phyloP scores from a whole-genome alignment of 805 yeast genomes.

The Kluyveromyces siamensis region DNA sequence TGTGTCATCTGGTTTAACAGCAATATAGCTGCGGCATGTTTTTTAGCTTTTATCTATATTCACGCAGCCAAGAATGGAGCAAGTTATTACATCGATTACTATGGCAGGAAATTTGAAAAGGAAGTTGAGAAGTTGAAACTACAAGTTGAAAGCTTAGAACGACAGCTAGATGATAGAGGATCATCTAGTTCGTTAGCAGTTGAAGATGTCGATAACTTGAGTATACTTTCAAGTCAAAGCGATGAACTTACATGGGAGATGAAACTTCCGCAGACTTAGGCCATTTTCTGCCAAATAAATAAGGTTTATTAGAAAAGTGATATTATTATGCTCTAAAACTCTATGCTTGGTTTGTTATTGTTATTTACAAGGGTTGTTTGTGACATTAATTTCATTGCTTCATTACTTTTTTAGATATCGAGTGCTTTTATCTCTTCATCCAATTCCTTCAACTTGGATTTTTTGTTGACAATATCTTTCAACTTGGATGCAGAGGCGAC shows the following conservation, averaged over 20 bases:
- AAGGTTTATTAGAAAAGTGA: too few relatives aligned
- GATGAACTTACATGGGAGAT: slow-evolving; percentile 3
- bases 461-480: slow-evolving; percentile 26
- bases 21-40: slow-evolving; percentile 55
- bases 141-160: slow-evolving; percentile 62
- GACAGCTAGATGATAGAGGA: slow-evolving; percentile 13
- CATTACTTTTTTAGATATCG: slow-evolving; percentile 5
- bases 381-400: background rate
- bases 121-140: slow-evolving; percentile 64
- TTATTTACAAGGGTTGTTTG: slow-evolving; percentile 5
- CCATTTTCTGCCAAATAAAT: too few relatives aligned
- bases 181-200: background rate
- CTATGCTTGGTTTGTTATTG: background rate
- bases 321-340: background rate
- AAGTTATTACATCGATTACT: slow-evolving; percentile 83
- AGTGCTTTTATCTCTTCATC: slow-evolving; percentile 15
- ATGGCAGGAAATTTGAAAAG: slow-evolving; percentile 82
- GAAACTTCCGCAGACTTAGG: background rate
- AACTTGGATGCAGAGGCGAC: slow-evolving; percentile 23
- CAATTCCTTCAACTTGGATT: slow-evolving; percentile 11
- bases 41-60: slow-evolving; percentile 63
- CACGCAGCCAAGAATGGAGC: slow-evolving; percentile 91
- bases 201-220: background rate
- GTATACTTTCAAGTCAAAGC: slow-evolving; percentile 1
- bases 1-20: slow-evolving; percentile 84